phyloP scores from a whole-genome alignment of 225 moss, liverwort and hornwort genomes.

The Thuidium tamariscinum region DNA sequence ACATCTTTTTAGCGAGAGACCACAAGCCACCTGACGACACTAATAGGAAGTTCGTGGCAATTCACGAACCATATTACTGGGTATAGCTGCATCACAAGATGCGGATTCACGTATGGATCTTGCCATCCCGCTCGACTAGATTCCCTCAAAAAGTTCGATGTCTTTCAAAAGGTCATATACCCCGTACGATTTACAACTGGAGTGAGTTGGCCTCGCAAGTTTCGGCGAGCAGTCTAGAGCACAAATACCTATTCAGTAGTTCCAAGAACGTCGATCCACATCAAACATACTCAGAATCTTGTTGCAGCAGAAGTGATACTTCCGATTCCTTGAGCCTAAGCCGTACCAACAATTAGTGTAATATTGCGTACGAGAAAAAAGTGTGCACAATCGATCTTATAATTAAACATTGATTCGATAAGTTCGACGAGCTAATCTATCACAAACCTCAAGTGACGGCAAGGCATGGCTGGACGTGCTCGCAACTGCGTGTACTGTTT shows the following conservation, averaged over 20 bases:
- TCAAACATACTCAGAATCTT: not conserved
- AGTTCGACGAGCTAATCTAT: not conserved
- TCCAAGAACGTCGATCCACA: not conserved
- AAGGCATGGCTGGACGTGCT: slow-evolving; percentile 25
- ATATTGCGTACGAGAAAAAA: not conserved
- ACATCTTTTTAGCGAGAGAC: not conserved
- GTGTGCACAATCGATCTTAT: not conserved
- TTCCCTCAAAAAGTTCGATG: not conserved
- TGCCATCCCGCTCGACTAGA: not conserved
- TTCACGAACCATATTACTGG: not conserved
- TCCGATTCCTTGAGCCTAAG: not conserved
- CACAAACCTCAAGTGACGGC: slow-evolving; percentile 40
- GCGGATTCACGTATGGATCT: not conserved
- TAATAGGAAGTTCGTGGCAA: not conserved
- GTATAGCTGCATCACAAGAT: not conserved
- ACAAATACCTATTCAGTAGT: not conserved
- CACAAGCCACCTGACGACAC: not conserved
- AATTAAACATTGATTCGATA: not conserved
- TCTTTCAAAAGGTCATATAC: too few species aligned
- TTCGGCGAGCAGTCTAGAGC: not conserved
- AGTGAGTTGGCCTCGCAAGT: not conserved
- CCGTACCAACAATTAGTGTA: not conserved
- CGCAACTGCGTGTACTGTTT: slow-evolving; percentile 13
- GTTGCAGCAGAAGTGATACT: not conserved
- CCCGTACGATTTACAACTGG: not conserved